Evolutionary conservation across 768 basidiomycete species (phyloP).

Genomic region (Termitomyces bulborhizus): DNA sequence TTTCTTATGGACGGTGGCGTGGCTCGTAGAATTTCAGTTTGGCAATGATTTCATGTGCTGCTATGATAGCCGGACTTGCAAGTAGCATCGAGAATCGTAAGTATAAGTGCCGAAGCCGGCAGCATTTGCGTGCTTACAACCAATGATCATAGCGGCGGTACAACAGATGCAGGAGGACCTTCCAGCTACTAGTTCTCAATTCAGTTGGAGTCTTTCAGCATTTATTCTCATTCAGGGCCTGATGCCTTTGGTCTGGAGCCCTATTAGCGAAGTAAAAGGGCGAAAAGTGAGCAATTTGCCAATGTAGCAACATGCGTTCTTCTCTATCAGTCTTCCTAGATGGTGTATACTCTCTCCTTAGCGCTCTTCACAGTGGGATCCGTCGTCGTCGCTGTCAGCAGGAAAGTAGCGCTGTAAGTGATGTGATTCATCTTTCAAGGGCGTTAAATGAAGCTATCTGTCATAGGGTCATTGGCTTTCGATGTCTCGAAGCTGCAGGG

Average conservation of each 20-base stretch:
- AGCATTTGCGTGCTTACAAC: background rate
- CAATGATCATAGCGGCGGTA: conserved; percentile 46
- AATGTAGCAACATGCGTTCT: background rate
- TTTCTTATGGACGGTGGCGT: background rate
- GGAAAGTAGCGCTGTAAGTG: conserved; percentile 41
- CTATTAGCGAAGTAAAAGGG: conserved; percentile 69
- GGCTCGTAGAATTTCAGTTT: conserved; percentile 35
- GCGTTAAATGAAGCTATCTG: background rate
- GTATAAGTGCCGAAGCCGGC: conserved; percentile 7
- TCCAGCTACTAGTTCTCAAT: conserved; percentile 51
- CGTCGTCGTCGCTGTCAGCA: conserved; percentile 49
- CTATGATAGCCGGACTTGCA: conserved; percentile 53
- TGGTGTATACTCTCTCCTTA: conserved; percentile 49
- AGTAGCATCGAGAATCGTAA: conserved; percentile 62
- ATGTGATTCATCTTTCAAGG: background rate
- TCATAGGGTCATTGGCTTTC: conserved; percentile 57
- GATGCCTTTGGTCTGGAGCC: conserved; percentile 62
- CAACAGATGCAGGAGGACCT: conserved; percentile 52
- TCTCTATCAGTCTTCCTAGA: conserved; percentile 20
- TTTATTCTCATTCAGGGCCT: conserved; percentile 71
- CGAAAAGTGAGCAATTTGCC: conserved; percentile 43
- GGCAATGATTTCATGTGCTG: conserved; percentile 41
- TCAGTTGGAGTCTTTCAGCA: conserved; percentile 63
- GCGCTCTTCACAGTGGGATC: conserved; percentile 49
- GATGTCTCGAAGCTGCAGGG: conserved; percentile 65